These are phyloP conservation scores for Penicillium sp. DNA, from an alignment of 2,329 filamentous ascomycete genomes.

Conservation along the genomic window DNA sequence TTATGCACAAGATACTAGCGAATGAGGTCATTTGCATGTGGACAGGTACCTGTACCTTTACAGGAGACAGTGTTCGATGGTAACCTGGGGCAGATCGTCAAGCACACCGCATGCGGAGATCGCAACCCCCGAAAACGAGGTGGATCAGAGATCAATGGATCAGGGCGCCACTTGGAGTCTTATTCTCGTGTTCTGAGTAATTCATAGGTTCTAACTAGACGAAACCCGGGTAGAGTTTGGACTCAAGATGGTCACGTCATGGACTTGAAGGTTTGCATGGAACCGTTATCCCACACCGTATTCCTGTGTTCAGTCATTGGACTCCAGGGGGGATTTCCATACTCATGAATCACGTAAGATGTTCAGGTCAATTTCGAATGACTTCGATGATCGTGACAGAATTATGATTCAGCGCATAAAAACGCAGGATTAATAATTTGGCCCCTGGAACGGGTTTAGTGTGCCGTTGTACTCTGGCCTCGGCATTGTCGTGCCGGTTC, in stretches of 20 bases:
- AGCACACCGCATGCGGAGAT: no score
- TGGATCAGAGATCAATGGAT: not conserved
- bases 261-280: conserved; percentile 9
- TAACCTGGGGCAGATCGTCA: no score
- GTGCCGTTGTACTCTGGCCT: not conserved
- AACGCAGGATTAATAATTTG: not conserved
- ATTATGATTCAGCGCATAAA: not conserved
- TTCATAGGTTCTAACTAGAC: no score
- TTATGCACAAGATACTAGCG: no score
- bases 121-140: not conserved
- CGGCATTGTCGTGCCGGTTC: conserved; percentile 14
- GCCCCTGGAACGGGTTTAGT: not conserved
- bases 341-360: not conserved
- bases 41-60: no score
- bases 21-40: no score
- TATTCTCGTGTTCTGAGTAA: not conserved
- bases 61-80: no score
- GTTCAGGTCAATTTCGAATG: not conserved
- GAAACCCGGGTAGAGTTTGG: not conserved
- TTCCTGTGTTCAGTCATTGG: not conserved
- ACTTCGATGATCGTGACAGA: not conserved
- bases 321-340: not conserved
- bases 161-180: not conserved
- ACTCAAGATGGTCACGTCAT: conserved; percentile 15
- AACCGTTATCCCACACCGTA: not conserved